A percentile compares a stretch with the other conserved stretches of the same genome.
Conservation (phyloP, 805 yeast genomes). For the Isabelozyma heimii region DNA sequence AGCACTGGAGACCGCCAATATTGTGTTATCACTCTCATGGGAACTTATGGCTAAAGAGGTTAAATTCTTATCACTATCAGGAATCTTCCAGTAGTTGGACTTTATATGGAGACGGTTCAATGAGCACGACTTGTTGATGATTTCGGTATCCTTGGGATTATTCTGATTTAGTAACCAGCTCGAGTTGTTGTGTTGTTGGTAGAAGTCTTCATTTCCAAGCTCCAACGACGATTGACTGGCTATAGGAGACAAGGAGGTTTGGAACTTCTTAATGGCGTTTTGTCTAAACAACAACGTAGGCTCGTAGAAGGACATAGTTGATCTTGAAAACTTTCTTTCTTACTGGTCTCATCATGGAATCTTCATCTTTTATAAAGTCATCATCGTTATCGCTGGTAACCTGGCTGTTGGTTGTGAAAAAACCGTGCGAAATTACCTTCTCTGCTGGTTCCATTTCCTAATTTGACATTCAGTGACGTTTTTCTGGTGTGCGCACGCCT, state of each 20-base stretch:
- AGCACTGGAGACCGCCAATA: slow-evolving; percentile 55
- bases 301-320: slow-evolving; percentile 31
- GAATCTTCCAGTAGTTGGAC: slow-evolving; percentile 46
- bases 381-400: too few relatives aligned
- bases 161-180: slow-evolving; percentile 29
- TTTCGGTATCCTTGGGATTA: slow-evolving; percentile 24
- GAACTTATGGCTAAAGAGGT: slow-evolving; percentile 39
- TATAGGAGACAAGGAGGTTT: slow-evolving; percentile 18
- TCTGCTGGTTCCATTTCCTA: neutral
- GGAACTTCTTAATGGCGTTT: slow-evolving; percentile 34
- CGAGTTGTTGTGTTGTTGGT: neutral
- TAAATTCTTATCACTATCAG: slow-evolving; percentile 41
- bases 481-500: neutral
- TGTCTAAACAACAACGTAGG: slow-evolving; percentile 42
- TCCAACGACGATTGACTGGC: slow-evolving; percentile 11
- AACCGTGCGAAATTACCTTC: too few relatives aligned
- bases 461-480: neutral
- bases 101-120: slow-evolving; percentile 38
- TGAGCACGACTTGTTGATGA: slow-evolving; percentile 43
- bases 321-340: too few relatives aligned
- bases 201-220: neutral
- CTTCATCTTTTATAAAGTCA: neutral
- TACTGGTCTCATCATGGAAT: too few relatives aligned
- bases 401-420: too few relatives aligned
- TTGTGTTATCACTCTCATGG: slow-evolving; percentile 20